These are phyloP conservation scores for Paspalum notatum DNA, from an alignment of 176 grass and related monocot genomes.

Conservation along the genomic window DNA sequence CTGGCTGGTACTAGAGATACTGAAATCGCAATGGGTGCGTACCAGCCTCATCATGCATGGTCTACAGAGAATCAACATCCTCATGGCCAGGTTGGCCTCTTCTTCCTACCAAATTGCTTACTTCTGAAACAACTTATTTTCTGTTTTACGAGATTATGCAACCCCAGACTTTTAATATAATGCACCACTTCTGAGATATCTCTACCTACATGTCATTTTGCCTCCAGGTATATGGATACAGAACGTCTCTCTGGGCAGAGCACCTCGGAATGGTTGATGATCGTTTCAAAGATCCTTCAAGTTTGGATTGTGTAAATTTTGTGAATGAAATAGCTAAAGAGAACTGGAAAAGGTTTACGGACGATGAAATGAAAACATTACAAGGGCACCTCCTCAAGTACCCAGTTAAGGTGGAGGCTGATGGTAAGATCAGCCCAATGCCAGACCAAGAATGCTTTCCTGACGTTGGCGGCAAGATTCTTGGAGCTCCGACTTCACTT, in stretches of 20 bases:
- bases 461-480: constrained; percentile 83
- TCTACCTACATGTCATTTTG: not conserved
- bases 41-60: constrained; percentile 91
- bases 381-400: constrained; percentile 89
- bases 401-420: constrained; percentile 70
- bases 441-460: constrained; percentile 76
- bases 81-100: constrained; percentile 65
- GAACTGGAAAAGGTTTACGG: constrained; percentile 67
- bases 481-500: constrained; percentile 64
- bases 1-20: constrained; percentile 90
- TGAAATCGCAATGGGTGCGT: constrained; percentile 97
- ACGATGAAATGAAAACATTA: constrained; percentile 52
- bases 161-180: not conserved
- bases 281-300: constrained; percentile 62
- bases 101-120: not conserved
- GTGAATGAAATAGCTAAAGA: constrained; percentile 74
- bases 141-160: not conserved
- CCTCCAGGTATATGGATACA: constrained; percentile 82
- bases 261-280: constrained; percentile 73
- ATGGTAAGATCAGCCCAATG: constrained; percentile 60
- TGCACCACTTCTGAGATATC: not conserved
- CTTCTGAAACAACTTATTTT: not conserved
- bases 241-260: too few species aligned
- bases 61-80: constrained; percentile 64
- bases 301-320: constrained; percentile 62